Percentiles rank a stretch among this genome's conserved stretches.
phyloP scores from a whole-genome alignment of 495 filamentous ascomycete species.

The Platismatia glauca region DNA sequence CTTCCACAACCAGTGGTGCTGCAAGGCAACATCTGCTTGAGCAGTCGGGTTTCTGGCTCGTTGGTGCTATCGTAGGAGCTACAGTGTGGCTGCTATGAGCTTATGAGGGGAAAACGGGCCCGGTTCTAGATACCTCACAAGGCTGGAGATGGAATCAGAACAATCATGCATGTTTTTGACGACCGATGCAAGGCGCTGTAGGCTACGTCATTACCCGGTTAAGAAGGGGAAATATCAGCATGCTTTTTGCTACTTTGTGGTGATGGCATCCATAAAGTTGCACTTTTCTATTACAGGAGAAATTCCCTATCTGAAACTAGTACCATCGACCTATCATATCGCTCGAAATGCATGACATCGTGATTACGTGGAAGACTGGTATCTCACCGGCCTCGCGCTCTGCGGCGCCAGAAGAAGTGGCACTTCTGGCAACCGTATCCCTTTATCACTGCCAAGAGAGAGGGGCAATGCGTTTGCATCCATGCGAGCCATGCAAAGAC shows the following conservation, averaged over 20 bases:
- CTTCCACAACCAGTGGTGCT: conserved; percentile 28
- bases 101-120: not conserved
- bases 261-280: not conserved
- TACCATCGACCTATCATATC: conserved; percentile 1
- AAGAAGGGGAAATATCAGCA: not conserved
- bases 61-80: conserved; percentile 44
- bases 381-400: no score
- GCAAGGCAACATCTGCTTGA: conserved; percentile 32
- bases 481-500: not conserved
- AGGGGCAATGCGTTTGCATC: not conserved
- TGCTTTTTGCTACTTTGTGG: not conserved
- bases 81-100: conserved; percentile 38
- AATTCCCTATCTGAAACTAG: no score
- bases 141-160: not conserved
- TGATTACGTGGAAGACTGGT: not conserved
- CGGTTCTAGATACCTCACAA: no score
- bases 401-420: no score
- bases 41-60: conserved; percentile 53
- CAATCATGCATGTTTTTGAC: not conserved
- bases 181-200: not conserved
- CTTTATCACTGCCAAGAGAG: not conserved
- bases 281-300: no score
- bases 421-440: not conserved
- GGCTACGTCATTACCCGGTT: not conserved
- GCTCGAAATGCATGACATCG: not conserved